Evolutionary conservation across 208 protist species (phyloP), one percentile per base, ranked within the genome.

Genomic region (Crithidia acanthocephali): DNA sequence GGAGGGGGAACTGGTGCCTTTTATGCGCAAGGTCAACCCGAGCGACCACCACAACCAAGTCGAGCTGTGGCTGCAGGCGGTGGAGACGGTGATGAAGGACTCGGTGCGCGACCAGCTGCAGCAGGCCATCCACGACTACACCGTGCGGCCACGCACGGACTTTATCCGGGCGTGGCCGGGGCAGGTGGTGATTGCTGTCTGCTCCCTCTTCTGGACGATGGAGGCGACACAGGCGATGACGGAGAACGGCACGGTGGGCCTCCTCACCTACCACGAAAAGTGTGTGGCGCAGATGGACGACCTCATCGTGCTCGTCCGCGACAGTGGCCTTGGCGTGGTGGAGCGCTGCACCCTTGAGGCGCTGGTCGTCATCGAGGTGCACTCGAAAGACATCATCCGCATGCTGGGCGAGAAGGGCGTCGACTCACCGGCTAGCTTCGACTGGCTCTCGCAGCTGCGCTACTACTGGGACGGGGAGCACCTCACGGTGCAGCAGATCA

Each of bases 381-480:
- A 99, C 81, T 83, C 87, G 25, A 92, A 95, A 71, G 96, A 98
- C 66, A 97, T 99, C 74, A 91, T 98, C 52, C 81, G 78, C 30
- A 88, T 98, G 74, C 84, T 99, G 13, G 86, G 89, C 45, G 92
- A 96, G 40, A 87, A 92, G 65, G 96, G 97, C 48, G 93, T 98
- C 13, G 83, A 90, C 70, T 88, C 85, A n/a, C 87, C 95, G 13
- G 87, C 75, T 32, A 93, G 93, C 67, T 99, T 99, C 70, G 95
- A 99, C 72, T 99, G 98, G 98, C 82, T 94, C 16, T 85, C 93
- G 51, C 98, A 99, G 83, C 81, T 99, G 56, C 87, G 98, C 22
- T 99, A 99, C 87, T 99, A 99, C 85, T 99, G 96, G 97, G 92
- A 77, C 56, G 82, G 91, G 25, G 84, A 86, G 51, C 84, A 98